phyloP scores from a whole-genome alignment of 2,329 filamentous ascomycete species.

The Dactylellina leptospora region DNA sequence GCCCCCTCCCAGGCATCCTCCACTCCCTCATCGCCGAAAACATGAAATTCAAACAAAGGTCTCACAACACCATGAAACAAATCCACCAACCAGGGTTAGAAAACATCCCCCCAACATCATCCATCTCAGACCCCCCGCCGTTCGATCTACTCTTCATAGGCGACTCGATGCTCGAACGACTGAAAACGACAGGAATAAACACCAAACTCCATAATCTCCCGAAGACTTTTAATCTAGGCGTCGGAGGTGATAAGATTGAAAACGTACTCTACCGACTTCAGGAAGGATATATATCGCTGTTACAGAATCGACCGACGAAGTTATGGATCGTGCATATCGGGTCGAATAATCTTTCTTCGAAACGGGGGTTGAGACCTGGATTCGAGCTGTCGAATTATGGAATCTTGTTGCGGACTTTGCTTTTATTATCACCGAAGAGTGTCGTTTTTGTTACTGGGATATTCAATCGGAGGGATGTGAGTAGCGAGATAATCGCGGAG shows the following conservation, averaged over 20 bases:
- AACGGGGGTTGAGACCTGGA: slow-evolving; percentile 35
- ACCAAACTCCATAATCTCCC: slow-evolving; percentile 53
- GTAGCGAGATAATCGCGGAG: slow-evolving; percentile 39
- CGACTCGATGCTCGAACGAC: slow-evolving; percentile 56
- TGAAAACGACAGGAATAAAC: slow-evolving; percentile 53
- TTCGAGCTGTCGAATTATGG: slow-evolving; percentile 10
- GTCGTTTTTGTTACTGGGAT: slow-evolving; percentile 54
- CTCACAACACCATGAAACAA: slow-evolving; percentile 16
- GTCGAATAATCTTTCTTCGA: slow-evolving; percentile 54
- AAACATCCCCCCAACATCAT: not conserved
- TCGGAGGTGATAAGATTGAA: slow-evolving; percentile 56
- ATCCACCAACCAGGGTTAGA: slow-evolving; percentile 22
- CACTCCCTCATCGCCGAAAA: slow-evolving; percentile 4
- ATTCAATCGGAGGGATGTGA: slow-evolving; percentile 54
- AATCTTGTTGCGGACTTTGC: slow-evolving; percentile 11
- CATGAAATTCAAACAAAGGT: slow-evolving; percentile 43
- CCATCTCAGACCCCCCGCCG: not conserved
- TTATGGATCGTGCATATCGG: slow-evolving; percentile 56
- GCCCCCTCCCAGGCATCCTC: not conserved
- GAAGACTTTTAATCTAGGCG: slow-evolving; percentile 55
- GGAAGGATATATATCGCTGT: slow-evolving; percentile 22
- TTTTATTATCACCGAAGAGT: slow-evolving; percentile 13
- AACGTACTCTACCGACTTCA: slow-evolving; percentile 55
- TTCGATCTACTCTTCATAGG: slow-evolving; percentile 52
- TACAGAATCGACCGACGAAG: slow-evolving; percentile 13